phyloP scores from a whole-genome alignment of 306 rosid species.

The Cyclanthera cordifolia region DNA sequence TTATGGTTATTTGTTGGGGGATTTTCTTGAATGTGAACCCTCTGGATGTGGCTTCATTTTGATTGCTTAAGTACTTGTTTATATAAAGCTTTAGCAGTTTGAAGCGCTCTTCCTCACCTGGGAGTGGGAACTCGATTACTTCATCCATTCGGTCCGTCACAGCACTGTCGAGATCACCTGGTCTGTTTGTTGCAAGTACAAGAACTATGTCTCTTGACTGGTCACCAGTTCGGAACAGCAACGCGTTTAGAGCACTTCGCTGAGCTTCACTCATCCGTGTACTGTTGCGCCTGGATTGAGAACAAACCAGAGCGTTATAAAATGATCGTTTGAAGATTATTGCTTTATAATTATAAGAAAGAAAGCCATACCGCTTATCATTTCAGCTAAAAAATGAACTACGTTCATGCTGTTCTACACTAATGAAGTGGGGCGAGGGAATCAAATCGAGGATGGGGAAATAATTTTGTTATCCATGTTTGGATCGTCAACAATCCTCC shows the following conservation, averaged over 20 bases:
- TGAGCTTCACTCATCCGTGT: constrained; percentile 94
- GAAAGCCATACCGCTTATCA: neutral
- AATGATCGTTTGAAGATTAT: neutral
- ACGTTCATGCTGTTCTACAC: neutral
- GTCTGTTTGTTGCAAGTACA: constrained; percentile 96
- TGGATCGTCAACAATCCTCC: no score
- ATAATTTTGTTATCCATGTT: no score
- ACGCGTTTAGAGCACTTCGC: constrained; percentile 91
- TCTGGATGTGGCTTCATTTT: constrained; percentile 31
- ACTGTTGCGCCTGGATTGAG: constrained; percentile 81
- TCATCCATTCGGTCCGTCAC: constrained; percentile 91
- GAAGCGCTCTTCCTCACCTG: constrained; percentile 82
- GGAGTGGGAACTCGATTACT: constrained; percentile 90
- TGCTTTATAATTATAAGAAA: neutral
- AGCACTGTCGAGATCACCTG: constrained; percentile 89
- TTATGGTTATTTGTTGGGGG: constrained; percentile 43
- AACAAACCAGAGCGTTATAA: neutral
- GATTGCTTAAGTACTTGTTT: constrained; percentile 49
- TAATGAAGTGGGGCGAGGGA: no score
- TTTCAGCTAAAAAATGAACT: neutral
- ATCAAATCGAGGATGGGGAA: no score
- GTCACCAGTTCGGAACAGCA: constrained; percentile 95
- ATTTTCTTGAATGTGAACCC: constrained; percentile 35
- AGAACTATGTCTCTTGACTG: constrained; percentile 94
- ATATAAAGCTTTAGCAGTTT: constrained; percentile 73